A percentile compares a stretch with the other conserved stretches of the same genome.
Evolutionary conservation across 805 yeast genomes (phyloP).

Genomic region (Zygotorulaspora florentina): DNA sequence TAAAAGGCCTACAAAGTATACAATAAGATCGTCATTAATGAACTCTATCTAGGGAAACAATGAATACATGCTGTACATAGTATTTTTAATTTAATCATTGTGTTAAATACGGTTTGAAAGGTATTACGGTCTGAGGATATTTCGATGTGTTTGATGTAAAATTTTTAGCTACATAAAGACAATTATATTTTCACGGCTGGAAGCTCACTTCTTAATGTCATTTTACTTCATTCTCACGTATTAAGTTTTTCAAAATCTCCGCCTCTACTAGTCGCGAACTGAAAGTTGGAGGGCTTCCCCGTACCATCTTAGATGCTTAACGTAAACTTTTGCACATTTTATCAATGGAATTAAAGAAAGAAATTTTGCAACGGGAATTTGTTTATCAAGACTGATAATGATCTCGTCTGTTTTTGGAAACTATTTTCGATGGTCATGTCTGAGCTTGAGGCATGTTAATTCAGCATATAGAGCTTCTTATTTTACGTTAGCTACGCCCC

Average conservation of each 20-base stretch:
- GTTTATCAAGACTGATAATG: background rate
- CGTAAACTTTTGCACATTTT: background rate
- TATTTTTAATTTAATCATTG: background rate
- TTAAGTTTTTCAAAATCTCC: background rate
- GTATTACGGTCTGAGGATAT: background rate
- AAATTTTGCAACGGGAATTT: background rate
- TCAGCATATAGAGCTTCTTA: background rate
- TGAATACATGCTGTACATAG: background rate
- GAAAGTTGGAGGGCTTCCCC: background rate
- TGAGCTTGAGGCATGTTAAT: background rate
- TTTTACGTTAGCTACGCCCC: background rate
- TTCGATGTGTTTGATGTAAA: background rate
- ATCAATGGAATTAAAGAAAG: background rate
- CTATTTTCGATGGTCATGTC: background rate
- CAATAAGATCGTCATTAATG: constrained; percentile 15
- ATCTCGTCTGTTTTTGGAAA: background rate
- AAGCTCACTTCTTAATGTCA: background rate
- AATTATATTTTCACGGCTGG: background rate
- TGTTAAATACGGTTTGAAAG: background rate
- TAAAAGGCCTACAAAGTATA: constrained; percentile 44
- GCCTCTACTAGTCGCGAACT: background rate
- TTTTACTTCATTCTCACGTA: background rate
- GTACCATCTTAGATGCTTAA: background rate
- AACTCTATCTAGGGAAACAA: background rate
- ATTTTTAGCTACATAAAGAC: background rate